These are phyloP conservation scores for Phytophthora aleatoria DNA, from an alignment of 352 stramenopile species.

Conservation along the genomic window DNA sequence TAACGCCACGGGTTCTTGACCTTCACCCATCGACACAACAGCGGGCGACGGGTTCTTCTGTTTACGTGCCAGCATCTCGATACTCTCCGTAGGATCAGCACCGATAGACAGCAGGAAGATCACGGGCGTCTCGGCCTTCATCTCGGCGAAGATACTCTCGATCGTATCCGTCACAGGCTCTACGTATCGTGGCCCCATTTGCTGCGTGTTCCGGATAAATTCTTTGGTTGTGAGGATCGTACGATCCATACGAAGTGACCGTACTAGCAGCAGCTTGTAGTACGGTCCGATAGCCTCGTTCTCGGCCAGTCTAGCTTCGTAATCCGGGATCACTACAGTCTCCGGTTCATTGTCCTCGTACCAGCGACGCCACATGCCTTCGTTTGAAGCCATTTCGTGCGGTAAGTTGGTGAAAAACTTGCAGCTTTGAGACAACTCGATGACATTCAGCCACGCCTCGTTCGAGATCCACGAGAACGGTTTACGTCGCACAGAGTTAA, in stretches of 20 bases:
- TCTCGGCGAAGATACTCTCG: constrained; percentile 97
- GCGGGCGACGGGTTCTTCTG: constrained; percentile 96
- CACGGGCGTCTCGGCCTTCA: constrained; percentile 95
- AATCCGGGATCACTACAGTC: constrained; percentile 95
- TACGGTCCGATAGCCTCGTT: constrained; percentile 96
- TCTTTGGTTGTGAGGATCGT: constrained; percentile 98
- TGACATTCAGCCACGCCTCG: constrained; percentile 97
- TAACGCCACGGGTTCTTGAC: constrained; percentile 96
- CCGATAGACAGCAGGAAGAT: constrained; percentile 98
- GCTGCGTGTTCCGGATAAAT: constrained; percentile 96
- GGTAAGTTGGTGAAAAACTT: constrained; percentile 98
- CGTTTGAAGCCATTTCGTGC: constrained; percentile 96
- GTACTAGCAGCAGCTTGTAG: constrained; percentile 96
- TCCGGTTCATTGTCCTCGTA: constrained; percentile 99
- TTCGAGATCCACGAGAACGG: constrained; percentile 98
- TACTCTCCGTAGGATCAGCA: constrained; percentile 97
- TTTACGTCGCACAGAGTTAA: constrained; percentile 96
- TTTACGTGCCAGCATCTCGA: constrained; percentile 96
- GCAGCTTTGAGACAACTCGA: constrained; percentile 94
- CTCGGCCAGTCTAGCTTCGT: constrained; percentile 93
- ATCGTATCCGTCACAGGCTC: constrained; percentile 99
- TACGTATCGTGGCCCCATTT: constrained; percentile 97
- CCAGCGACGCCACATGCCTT: constrained; percentile 96
- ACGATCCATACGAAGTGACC: constrained; percentile 96
- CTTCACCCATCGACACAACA: constrained; percentile 98